Evolutionary conservation across 495 filamentous ascomycete species (phyloP).

Genomic region (Penicillium steckii): DNA sequence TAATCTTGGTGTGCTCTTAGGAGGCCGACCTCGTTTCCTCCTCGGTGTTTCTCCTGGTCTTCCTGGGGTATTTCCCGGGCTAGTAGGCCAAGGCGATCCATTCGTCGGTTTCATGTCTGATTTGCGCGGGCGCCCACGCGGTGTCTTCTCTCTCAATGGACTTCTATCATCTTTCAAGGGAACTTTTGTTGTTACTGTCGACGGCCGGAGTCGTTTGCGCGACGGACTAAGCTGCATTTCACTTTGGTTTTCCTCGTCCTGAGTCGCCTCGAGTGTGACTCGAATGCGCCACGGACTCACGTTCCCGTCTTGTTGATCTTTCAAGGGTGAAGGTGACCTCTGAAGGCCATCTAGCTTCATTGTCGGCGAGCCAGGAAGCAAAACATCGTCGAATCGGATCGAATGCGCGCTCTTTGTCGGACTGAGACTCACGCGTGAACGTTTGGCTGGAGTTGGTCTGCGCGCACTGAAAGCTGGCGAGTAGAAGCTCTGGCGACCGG

Average conservation of each 20-base stretch:
- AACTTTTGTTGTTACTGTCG: constrained; percentile 50
- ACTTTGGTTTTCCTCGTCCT: constrained; percentile 39
- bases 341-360: constrained; percentile 36
- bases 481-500: constrained; percentile 44
- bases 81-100: constrained; percentile 37
- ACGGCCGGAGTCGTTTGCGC: constrained; percentile 36
- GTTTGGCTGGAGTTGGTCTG: constrained; percentile 36
- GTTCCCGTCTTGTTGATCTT: constrained; percentile 34
- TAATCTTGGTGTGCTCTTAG: constrained; percentile 32
- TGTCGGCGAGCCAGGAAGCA: constrained; percentile 41
- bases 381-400: constrained; percentile 44
- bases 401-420: constrained; percentile 42
- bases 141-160: constrained; percentile 30
- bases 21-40: constrained; percentile 40
- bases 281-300: constrained; percentile 58
- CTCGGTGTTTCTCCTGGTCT: constrained; percentile 15
- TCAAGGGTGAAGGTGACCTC: constrained; percentile 37
- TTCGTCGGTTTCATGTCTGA: constrained; percentile 27
- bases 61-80: constrained; percentile 35
- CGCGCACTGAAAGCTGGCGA: constrained; percentile 36
- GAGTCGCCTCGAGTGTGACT: constrained; percentile 58
- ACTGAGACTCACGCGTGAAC: constrained; percentile 38
- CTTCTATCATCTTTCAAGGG: constrained; percentile 51
- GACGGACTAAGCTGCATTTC: constrained; percentile 28
- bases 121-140: constrained; percentile 48